These are phyloP conservation scores for Ophiostoma triangulosporum DNA, from an alignment of 2,329 filamentous ascomycete species.

Conservation along the genomic window DNA sequence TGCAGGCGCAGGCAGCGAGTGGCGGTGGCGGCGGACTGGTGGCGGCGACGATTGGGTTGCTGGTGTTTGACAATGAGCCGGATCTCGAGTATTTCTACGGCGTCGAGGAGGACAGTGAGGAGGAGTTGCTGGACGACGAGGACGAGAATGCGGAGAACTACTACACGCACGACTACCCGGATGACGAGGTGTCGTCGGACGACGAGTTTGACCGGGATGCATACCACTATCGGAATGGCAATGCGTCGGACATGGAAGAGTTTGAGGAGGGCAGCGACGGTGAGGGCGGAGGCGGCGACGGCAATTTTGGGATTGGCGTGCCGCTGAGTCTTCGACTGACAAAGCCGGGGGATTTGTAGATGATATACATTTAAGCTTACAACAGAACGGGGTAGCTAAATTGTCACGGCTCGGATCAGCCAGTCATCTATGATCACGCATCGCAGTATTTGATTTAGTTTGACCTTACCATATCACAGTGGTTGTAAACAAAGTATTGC, in stretches of 20 bases:
- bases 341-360: neutral
- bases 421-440: neutral
- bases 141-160: constrained; percentile 64
- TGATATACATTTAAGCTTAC: neutral
- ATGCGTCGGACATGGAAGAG: constrained; percentile 43
- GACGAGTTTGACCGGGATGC: constrained; percentile 46
- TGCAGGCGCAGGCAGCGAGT: constrained; percentile 22
- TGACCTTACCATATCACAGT: neutral
- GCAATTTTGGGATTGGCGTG: constrained; percentile 7
- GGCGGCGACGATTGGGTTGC: constrained; percentile 38
- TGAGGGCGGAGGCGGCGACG: constrained; percentile 16
- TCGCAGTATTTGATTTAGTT: neutral
- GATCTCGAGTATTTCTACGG: constrained; percentile 48
- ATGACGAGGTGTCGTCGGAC: constrained; percentile 63
- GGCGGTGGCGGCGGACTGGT: constrained; percentile 8
- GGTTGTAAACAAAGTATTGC: too few species aligned
- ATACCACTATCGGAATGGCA: constrained; percentile 39
- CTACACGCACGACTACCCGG: constrained; percentile 67
- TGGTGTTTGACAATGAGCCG: constrained; percentile 44
- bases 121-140: constrained; percentile 46
- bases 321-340: constrained; percentile 10
- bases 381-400: too few species aligned
- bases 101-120: constrained; percentile 48
- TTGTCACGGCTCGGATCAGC: neutral
- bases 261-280: constrained; percentile 30